Conservation (phyloP, 208 protist species). For the Acanthamoeba sp. region DNA sequence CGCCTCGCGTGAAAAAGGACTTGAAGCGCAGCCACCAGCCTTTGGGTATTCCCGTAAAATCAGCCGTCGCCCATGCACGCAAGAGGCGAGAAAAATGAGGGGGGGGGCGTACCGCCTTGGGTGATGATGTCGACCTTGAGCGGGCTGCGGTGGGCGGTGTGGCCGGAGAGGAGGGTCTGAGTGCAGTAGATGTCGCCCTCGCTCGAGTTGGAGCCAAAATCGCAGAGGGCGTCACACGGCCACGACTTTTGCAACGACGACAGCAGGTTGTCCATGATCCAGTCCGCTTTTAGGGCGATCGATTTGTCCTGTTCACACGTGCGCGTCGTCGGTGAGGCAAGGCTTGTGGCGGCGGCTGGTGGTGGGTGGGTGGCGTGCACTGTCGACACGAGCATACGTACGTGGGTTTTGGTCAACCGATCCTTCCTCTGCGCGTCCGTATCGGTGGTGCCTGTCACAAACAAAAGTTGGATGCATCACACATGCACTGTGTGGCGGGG, state of each 20-base stretch:
- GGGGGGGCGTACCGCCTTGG: neutral
- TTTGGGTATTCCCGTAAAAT: neutral
- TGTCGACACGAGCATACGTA: neutral
- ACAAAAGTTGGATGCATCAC: neutral
- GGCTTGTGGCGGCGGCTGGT: no score
- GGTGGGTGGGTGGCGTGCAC: no score
- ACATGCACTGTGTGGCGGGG: neutral
- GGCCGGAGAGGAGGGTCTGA: neutral
- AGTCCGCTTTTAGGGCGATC: conserved; percentile 1
- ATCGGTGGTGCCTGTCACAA: neutral
- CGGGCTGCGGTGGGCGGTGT: conserved; percentile 17
- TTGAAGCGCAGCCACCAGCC: conserved; percentile 40
- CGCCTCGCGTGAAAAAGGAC: conserved; percentile 26
- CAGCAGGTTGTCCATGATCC: conserved; percentile 32
- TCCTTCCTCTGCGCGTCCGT: neutral
- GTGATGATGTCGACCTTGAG: conserved; percentile 45
- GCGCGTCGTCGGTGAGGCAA: neutral
- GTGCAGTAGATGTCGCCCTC: conserved; percentile 33
- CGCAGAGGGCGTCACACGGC: conserved; percentile 27
- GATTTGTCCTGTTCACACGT: neutral
- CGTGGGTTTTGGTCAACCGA: neutral
- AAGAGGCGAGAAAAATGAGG: neutral
- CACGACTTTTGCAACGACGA: conserved; percentile 24
- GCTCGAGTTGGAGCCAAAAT: neutral
- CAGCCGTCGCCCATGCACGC: neutral